Evolutionary conservation across 2,329 filamentous ascomycete genomes (phyloP), one percentile per base, ranked within the genome.

Genomic region (Fusarium circinatum): DNA sequence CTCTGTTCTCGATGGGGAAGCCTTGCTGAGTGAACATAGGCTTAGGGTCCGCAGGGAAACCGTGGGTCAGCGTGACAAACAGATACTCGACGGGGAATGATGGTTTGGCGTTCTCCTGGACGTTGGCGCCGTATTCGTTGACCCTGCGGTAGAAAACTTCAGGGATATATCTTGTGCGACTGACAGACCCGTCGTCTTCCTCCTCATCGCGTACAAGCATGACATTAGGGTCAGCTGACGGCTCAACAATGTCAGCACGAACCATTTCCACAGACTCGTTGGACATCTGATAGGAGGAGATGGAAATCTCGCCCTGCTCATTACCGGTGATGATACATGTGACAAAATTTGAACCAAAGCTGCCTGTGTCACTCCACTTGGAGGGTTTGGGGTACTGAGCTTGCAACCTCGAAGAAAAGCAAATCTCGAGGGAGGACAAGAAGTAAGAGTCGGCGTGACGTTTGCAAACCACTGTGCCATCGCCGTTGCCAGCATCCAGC

Each of bases 231-330:
- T 98, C 96, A 36, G 95, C 95, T 14, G 95, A 98, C 13, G 96
- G 94, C 81, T 99, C 96, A 69, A 99, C 90, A 73, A 99, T 95
- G 78, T 98, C 94, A 44, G 96, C 95, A 71, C 93, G 89, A 32
- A 98, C 94, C 96, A 99, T 99, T 82, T 99, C 96, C 9, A 98
- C 95, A 0, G 95, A 95, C 22, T 96, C 93, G 76, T 98, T 98
- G 2, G 96, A 98, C 72, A 94, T 95, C 82, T 99, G 96, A 79
- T 98, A 99, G 1, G 95, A 91, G 8, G 94, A 94, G 70, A 99
- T 94, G 24, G 92, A 89, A 75, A 99, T 98, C 72, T 95, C 91
- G 62, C 95, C 94, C 55, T 94, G 87, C 73, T 96, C 94, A 78
- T 98, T 96, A 52, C 96, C 96, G n/a, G 94, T 96, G 69, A 99